Conservation (phyloP, 257 asterid species). For the Solanum gracilifrons region DNA sequence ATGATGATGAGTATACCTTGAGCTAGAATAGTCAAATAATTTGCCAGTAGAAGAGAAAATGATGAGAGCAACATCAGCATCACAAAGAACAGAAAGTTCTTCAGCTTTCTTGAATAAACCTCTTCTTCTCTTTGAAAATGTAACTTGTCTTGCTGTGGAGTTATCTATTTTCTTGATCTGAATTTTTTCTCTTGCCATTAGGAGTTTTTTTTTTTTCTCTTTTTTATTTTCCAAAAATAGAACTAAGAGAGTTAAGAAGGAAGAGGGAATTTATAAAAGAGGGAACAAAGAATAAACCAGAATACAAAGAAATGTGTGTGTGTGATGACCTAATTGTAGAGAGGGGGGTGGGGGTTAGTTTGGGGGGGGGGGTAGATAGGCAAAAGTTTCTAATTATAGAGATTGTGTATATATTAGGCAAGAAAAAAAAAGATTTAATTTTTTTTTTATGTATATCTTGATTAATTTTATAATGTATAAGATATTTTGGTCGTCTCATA, state of each 20-base stretch:
- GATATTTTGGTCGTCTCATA: too few species aligned
- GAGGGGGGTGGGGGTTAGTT: background rate
- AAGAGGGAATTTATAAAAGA: background rate
- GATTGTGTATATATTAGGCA: background rate
- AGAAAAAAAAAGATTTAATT: background rate
- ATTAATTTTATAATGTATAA: background rate
- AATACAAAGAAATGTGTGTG: constrained; percentile 7
- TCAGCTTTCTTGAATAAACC: constrained; percentile 84
- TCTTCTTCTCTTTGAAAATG: constrained; percentile 74
- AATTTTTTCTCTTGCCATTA: constrained; percentile 70
- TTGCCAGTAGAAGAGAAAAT: constrained; percentile 66
- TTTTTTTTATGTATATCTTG: background rate
- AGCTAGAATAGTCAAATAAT: constrained; percentile 56
- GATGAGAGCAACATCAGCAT: constrained; percentile 70
- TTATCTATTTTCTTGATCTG: constrained; percentile 74
- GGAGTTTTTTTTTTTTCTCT: background rate
- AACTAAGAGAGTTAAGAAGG: background rate
- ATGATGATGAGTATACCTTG: constrained; percentile 33
- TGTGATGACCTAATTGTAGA: background rate
- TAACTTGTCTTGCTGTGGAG: constrained; percentile 68
- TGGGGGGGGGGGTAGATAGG: background rate
- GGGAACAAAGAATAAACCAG: constrained; percentile 18
- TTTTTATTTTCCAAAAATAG: background rate
- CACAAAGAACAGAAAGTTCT: constrained; percentile 72
- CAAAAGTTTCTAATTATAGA: background rate